A percentile compares a stretch with the other conserved stretches of the same genome.
phyloP scores from a whole-genome alignment of 306 rosid genomes.

The Castanospermum australe region DNA sequence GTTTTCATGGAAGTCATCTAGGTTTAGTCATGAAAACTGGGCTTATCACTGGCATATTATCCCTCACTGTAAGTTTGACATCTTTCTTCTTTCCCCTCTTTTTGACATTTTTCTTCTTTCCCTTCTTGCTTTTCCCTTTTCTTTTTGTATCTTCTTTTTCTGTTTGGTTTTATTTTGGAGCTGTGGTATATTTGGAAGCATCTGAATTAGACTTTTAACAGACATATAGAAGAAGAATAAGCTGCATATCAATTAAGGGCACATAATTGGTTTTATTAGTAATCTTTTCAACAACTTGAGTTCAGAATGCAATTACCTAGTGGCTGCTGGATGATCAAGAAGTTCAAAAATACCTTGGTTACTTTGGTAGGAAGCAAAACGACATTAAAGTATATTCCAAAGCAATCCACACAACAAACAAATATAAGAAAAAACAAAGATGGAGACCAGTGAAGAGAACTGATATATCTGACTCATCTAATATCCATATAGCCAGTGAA shows the following conservation, averaged over 20 bases:
- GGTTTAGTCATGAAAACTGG: conserved; percentile 76
- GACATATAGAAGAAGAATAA: not conserved
- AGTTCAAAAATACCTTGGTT: no score
- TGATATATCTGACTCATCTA: no score
- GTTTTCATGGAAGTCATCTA: conserved; percentile 56
- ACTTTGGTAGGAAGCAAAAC: no score
- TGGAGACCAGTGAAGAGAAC: no score
- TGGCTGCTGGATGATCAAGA: no score
- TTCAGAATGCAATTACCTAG: no score
- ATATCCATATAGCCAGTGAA: no score
- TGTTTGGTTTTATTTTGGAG: not conserved
- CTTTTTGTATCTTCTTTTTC: not conserved
- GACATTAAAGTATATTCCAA: no score
- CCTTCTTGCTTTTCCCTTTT: not conserved
- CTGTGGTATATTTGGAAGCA: not conserved
- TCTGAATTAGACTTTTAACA: not conserved
- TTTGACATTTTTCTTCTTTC: not conserved
- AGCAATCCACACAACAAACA: no score
- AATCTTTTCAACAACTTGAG: no score
- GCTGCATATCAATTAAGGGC: not conserved
- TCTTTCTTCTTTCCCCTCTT: not conserved
- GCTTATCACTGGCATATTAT: conserved; percentile 81
- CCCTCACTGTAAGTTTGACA: conserved; percentile 74
- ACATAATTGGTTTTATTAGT: not conserved
- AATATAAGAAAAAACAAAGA: no score